Evolutionary conservation across 2,329 filamentous ascomycete species (phyloP), one percentile per base, ranked within the genome.

Genomic region (Trichophyton simii): DNA sequence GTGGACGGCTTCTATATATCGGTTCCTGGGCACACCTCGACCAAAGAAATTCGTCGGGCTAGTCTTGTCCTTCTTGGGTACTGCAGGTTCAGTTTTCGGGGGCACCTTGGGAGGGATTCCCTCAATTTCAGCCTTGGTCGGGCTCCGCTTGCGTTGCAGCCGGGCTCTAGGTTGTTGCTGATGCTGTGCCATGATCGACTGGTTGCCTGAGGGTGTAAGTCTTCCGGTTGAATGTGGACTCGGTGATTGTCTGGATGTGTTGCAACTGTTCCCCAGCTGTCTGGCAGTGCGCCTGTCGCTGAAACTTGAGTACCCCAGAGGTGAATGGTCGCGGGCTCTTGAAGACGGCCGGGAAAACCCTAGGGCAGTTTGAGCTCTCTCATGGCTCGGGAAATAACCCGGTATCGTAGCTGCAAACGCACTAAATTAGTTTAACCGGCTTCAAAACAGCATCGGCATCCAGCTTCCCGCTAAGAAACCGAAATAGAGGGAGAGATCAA

Each of bases 391-490:
- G 61, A 65, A 67, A 54, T 63, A 64, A n/a, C 66, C 68, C 3
- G 69, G 68, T 50, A 70, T 68, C 20, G 69, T 70, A 58, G 69
- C 69, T 71, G 57, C n/a, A 28, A n/a, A 25, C 15, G 13, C 20
- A 25, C 50, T 48, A 34, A 34, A 34, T 54, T 34, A 54, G 50
- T 44, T 31, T 34, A 28, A 54, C 50, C 22, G 15, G 25, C 34
- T 54, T 11, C 22, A 31, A 31, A 28, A n/a, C 50, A 54, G n/a
- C 31, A 41, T 25, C 22, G 28, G 11, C 55, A 41, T 22, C 28
- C 15, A 28, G n/a, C 6, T 42, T 44, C 41, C 41, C 41, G n/a
- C 41, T n/a, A 25, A 42, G 9, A 58, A 54, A 55, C 36, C 46
- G 34, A 25, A 44, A 22, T 7, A 58, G 41, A n/a, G 55, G 11